These are phyloP conservation scores for Teunomyces cretensis DNA, from an alignment of 805 yeast genomes.

Conservation along the genomic window DNA sequence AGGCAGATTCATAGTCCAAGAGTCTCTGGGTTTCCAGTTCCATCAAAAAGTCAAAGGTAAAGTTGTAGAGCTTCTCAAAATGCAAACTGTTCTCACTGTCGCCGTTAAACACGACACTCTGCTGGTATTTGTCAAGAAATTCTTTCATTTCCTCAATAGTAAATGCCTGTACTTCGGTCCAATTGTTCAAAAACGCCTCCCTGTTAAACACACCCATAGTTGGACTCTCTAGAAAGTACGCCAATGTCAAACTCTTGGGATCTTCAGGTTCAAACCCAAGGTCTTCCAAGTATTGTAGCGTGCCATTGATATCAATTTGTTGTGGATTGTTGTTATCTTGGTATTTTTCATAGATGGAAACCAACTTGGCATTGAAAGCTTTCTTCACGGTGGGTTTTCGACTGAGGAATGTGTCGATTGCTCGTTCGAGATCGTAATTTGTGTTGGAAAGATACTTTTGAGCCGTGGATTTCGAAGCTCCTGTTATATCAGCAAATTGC, in stretches of 20 bases:
- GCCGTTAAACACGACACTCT: slow-evolving; percentile 6
- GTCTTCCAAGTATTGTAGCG: slow-evolving; percentile 65
- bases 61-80: slow-evolving; percentile 63
- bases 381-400: slow-evolving; percentile 3
- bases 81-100: slow-evolving; percentile 32
- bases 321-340: slow-evolving; percentile 28
- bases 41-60: slow-evolving; percentile 64
- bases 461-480: slow-evolving; percentile 33
- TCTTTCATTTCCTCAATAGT: slow-evolving; percentile 49
- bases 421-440: slow-evolving; percentile 29
- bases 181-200: slow-evolving; percentile 52
- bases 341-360: slow-evolving; percentile 34
- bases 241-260: slow-evolving; percentile 63
- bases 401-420: slow-evolving; percentile 30
- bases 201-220: slow-evolving; percentile 59
- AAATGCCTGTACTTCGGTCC: slow-evolving; percentile 43
- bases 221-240: slow-evolving; percentile 67
- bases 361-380: slow-evolving; percentile 18
- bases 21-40: slow-evolving; percentile 57
- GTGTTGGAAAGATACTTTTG: slow-evolving; percentile 31
- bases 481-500: slow-evolving; percentile 44
- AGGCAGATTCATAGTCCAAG: slow-evolving; percentile 59
- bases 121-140: slow-evolving; percentile 16
- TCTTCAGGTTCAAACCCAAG: slow-evolving; percentile 76
- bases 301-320: slow-evolving; percentile 74